phyloP scores from a whole-genome alignment of 192 early-diverging fungal species.

The Chytriomyces hyalinus region DNA sequence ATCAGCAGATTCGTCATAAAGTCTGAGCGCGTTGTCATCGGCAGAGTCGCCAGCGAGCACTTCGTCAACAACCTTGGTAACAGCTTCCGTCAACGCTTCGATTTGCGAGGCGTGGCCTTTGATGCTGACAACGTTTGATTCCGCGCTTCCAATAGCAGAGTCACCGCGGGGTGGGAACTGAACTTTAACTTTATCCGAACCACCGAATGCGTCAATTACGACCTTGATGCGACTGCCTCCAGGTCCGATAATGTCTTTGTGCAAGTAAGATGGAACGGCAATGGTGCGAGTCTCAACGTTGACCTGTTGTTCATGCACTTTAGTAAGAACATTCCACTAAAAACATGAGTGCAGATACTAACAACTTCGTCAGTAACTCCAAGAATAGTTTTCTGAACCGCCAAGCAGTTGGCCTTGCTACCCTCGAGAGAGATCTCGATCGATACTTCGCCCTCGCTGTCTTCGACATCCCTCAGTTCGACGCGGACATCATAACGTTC shows the following conservation, averaged over 20 bases:
- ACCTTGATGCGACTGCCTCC: conserved; percentile 73
- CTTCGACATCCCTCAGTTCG: conserved; percentile 63
- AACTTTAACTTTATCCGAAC: conserved; percentile 54
- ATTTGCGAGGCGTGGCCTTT: conserved; percentile 39
- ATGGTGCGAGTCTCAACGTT: conserved; percentile 65
- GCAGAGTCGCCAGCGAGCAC: conserved; percentile 29
- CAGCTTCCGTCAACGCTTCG: conserved; percentile 29
- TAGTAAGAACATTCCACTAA: too few species aligned
- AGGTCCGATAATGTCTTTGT: conserved; percentile 82
- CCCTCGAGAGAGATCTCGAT: conserved; percentile 54
- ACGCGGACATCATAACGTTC: conserved; percentile 67
- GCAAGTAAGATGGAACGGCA: conserved; percentile 74
- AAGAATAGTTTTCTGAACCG: conserved; percentile 46
- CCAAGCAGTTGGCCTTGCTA: conserved; percentile 37
- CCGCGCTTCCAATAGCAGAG: conserved; percentile 25
- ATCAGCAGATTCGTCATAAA: conserved; percentile 8
- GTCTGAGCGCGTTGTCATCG: neutral
- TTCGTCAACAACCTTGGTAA: conserved; percentile 40
- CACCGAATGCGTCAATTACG: conserved; percentile 60
- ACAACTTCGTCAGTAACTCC: conserved; percentile 59
- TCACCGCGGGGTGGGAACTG: conserved; percentile 50
- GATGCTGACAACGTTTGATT: conserved; percentile 42
- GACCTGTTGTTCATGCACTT: conserved; percentile 38
- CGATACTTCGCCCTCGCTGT: conserved; percentile 44
- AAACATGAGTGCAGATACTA: conserved; percentile 42